Percentiles rank a stretch among this genome's conserved stretches.
Evolutionary conservation across 2,329 filamentous ascomycete species (phyloP).

Genomic region (Elsinoe ampelina): DNA sequence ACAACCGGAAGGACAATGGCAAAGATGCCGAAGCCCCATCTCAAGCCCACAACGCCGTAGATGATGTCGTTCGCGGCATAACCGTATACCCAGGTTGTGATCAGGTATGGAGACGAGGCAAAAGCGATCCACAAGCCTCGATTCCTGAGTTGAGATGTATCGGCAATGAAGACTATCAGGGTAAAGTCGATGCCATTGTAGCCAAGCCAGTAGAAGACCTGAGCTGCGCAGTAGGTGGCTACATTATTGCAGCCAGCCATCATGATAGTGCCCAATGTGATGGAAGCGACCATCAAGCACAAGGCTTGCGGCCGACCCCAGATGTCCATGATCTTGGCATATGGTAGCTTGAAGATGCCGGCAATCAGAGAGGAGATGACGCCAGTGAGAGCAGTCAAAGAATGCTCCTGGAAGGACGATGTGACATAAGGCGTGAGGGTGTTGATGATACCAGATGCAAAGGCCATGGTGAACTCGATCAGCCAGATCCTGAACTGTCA

Average conservation of each 20-base stretch:
- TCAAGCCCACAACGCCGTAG: constrained; percentile 18
- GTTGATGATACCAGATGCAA: constrained; percentile 35
- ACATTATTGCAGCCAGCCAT: constrained; percentile 22
- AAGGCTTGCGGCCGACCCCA: constrained; percentile 34
- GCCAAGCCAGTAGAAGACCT: constrained; percentile 26
- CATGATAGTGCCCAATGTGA: constrained; percentile 22
- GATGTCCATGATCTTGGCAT: constrained; percentile 34
- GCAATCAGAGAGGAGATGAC: constrained; percentile 30
- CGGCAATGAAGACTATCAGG: constrained; percentile 27
- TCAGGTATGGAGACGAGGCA: constrained; percentile 26
- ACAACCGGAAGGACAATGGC: constrained; percentile 24
- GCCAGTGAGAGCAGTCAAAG: constrained; percentile 28
- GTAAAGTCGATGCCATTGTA: constrained; percentile 25
- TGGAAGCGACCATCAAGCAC: constrained; percentile 25
- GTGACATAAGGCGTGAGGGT: constrained; percentile 35
- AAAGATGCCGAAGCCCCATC: constrained; percentile 27
- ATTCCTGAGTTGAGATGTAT: constrained; percentile 26
- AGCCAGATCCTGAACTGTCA: constrained; percentile 35
- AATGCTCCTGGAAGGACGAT: constrained; percentile 27
- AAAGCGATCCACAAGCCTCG: constrained; percentile 25
- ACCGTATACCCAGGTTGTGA: constrained; percentile 24
- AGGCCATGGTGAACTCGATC: constrained; percentile 41
- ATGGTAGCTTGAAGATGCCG: constrained; percentile 30
- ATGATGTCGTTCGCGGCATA: constrained; percentile 22
- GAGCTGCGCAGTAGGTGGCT: constrained; percentile 23